These are phyloP conservation scores for Amylocystis lapponica DNA, from an alignment of 768 basidiomycete genomes.

Conservation along the genomic window DNA sequence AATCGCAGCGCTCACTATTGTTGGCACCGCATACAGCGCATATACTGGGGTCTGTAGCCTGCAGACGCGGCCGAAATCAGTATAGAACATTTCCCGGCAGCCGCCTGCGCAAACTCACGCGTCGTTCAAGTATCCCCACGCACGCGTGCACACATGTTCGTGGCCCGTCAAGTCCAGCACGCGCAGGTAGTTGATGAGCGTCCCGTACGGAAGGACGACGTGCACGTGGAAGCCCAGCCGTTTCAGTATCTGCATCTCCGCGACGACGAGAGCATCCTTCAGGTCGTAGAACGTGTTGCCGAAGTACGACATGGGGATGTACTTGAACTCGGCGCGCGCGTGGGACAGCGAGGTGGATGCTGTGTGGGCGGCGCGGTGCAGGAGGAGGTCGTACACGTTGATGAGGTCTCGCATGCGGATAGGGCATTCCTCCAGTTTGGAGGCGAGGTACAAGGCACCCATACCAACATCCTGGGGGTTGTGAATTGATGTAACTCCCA, in stretches of 20 bases:
- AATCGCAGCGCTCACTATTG: slow-evolving; percentile 87
- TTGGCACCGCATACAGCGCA: slow-evolving; percentile 81
- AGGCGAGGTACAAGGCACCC: slow-evolving; percentile 41
- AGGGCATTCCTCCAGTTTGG: slow-evolving; percentile 90
- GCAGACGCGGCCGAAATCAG: slow-evolving; percentile 1
- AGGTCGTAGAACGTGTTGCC: slow-evolving; percentile 86
- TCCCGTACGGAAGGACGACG: slow-evolving; percentile 89
- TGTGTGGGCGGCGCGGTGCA: slow-evolving; percentile 64
- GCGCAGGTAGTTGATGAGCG: slow-evolving; percentile 89
- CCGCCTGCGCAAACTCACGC: slow-evolving; percentile 54
- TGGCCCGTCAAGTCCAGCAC: slow-evolving; percentile 79
- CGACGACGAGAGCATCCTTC: slow-evolving; percentile 89
- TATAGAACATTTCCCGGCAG: slow-evolving; percentile 10
- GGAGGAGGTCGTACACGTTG: slow-evolving; percentile 87
- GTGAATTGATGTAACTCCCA: background rate
- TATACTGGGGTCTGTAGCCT: slow-evolving; percentile 94
- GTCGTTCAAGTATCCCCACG: slow-evolving; percentile 97
- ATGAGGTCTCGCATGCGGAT: slow-evolving; percentile 90
- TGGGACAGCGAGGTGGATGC: slow-evolving; percentile 31
- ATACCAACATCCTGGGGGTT: slow-evolving; percentile 47
- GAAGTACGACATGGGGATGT: slow-evolving; percentile 86
- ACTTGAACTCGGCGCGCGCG: slow-evolving; percentile 40
- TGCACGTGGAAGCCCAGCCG: slow-evolving; percentile 93
- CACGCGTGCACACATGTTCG: slow-evolving; percentile 63
- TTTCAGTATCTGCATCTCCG: slow-evolving; percentile 97